Conservation (phyloP, 2,329 filamentous ascomycete genomes). For the Elsinoe australis region DNA sequence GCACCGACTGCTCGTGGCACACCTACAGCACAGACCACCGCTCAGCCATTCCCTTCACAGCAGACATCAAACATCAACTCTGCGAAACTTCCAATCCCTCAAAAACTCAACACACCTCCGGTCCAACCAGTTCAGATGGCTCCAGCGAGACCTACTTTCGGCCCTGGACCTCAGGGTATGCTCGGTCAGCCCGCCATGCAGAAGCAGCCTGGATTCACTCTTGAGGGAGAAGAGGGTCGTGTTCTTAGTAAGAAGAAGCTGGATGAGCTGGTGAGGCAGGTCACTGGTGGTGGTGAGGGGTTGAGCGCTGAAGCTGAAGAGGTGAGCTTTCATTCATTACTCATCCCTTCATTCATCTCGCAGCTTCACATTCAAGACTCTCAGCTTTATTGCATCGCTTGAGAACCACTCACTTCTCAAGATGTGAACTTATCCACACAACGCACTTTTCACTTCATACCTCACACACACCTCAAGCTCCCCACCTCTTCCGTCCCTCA, state of each 20-base stretch:
- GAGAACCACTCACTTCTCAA: not conserved
- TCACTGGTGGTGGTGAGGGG: slow-evolving; percentile 72
- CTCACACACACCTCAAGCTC: too few relatives aligned
- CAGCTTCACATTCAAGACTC: slow-evolving; percentile 21
- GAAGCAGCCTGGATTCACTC: slow-evolving; percentile 72
- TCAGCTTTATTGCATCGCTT: not conserved
- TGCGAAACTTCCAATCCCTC: slow-evolving; percentile 73
- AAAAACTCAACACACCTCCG: slow-evolving; percentile 63
- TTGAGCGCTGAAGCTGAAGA: slow-evolving; percentile 93
- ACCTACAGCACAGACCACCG: slow-evolving; percentile 21
- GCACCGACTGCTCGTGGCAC: slow-evolving; percentile 21
- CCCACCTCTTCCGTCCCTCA: not conserved
- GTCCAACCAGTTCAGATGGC: slow-evolving; percentile 69
- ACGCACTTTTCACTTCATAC: too few relatives aligned
- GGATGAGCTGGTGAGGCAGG: slow-evolving; percentile 88
- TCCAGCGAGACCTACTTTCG: slow-evolving; percentile 71
- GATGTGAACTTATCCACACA: too few relatives aligned
- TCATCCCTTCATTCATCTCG: slow-evolving; percentile 1
- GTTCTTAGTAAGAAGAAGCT: slow-evolving; percentile 97
- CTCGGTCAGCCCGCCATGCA: slow-evolving; percentile 80
- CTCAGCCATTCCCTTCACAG: slow-evolving; percentile 18
- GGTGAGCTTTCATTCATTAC: slow-evolving; percentile 51
- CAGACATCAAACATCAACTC: slow-evolving; percentile 34
- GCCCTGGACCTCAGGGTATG: slow-evolving; percentile 69
- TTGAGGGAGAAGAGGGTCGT: slow-evolving; percentile 85